Evolutionary conservation across 208 protist species (phyloP), one percentile per base, ranked within the genome.

Genomic region (Polymyxa betae): DNA sequence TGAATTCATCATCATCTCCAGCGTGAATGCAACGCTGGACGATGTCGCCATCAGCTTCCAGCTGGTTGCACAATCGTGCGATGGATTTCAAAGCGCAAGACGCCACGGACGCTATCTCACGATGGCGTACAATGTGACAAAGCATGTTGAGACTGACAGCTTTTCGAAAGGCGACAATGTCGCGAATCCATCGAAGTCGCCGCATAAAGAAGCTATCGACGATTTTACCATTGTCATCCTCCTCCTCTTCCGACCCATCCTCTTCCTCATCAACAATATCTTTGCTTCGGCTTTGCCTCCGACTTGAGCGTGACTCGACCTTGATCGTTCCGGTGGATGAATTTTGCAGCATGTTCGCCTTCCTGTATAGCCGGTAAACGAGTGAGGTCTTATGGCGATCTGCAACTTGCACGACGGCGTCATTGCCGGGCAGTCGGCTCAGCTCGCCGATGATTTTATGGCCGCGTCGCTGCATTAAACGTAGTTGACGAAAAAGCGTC

Each of bases 321-420:
- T 35, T 82, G 5, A n/a, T 5, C 5, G 72, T 12, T 32, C 29
- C 16, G 16, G 54, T 29, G 20, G 54, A 66, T 32, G 20, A 16
- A 32, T 16, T 66, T 29, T 29, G 29, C 29, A 29, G 54, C 54
- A 66, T 66, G n/a, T 82, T 20, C 16, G 10, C 5, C 72, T 82
- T 82, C 5, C 72, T 5, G n/a, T 45, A 82, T 20, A 82, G 72
- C 16, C 72, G 72, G 35, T 82, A 82, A 12, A n/a, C 35, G 35
- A 82, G n/a, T 20, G 5, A 38, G 72, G 72, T 82, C 72, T 35
- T 5, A 35, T 82, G 35, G 5, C 72, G 72, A 82, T 82, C 72
- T 5, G 72, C 72, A 43, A 82, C 72, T n/a, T 82, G 72, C 5
- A 82, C 72, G n/a, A 82, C 16, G n/a, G 72, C 72, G n/a, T 82